These are phyloP conservation scores for Hypericum androsaemum DNA, from an alignment of 345 rosid species.

Conservation along the genomic window DNA sequence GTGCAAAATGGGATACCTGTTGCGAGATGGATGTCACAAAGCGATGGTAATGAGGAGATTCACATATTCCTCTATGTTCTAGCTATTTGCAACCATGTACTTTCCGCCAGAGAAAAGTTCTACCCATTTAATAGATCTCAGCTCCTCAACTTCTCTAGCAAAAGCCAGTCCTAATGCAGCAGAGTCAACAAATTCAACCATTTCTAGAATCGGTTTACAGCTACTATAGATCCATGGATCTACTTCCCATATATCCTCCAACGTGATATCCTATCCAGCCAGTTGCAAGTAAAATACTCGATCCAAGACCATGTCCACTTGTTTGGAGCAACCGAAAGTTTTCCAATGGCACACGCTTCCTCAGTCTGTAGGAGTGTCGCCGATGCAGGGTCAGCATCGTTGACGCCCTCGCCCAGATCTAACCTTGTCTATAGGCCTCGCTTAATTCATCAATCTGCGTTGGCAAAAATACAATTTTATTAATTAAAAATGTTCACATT, in stretches of 20 bases:
- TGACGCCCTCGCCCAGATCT: no score
- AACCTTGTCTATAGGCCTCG: no score
- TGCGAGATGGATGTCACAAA: conserved; percentile 58
- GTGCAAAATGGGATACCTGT: conserved; percentile 51
- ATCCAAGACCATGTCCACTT: conserved; percentile 79
- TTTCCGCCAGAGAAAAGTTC: conserved; percentile 63
- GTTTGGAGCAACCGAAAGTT: no score
- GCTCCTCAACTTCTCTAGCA: conserved; percentile 68
- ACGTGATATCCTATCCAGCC: conserved; percentile 42
- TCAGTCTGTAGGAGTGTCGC: no score
- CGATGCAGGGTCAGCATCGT: no score
- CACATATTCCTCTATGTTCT: conserved; percentile 62
- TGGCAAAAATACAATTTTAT: no score
- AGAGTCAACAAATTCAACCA: conserved; percentile 76
- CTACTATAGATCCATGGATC: conserved; percentile 70
- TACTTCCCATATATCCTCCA: conserved; percentile 79
- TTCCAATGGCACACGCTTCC: no score
- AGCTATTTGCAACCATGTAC: conserved; percentile 54
- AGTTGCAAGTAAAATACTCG: conserved; percentile 75
- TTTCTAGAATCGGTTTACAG: conserved; percentile 79
- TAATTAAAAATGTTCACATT: no score
- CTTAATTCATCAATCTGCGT: no score
- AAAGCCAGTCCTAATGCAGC: conserved; percentile 74
- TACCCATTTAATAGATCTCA: conserved; percentile 51
- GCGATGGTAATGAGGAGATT: conserved; percentile 47